These are phyloP conservation scores for Cryomyces antarcticus DNA, from an alignment of 495 filamentous ascomycete genomes.

Conservation along the genomic window DNA sequence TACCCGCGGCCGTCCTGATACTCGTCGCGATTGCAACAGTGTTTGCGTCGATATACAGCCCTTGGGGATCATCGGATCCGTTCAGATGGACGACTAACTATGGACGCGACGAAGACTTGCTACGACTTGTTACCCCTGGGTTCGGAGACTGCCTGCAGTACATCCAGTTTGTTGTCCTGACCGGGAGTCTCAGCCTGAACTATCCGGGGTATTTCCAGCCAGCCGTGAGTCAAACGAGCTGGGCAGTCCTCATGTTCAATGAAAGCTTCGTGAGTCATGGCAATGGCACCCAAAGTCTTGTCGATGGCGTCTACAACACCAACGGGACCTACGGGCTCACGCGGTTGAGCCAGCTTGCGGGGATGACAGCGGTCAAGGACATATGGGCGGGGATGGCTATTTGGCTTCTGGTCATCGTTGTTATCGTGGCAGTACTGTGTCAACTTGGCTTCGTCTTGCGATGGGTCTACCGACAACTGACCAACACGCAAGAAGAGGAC, in stretches of 20 bases:
- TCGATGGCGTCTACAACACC: constrained; percentile 67
- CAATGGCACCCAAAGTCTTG: constrained; percentile 37
- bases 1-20: constrained; percentile 59
- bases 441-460: constrained; percentile 58
- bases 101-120: constrained; percentile 76
- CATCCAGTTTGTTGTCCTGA: constrained; percentile 79
- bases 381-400: constrained; percentile 86
- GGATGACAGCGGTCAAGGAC: constrained; percentile 53
- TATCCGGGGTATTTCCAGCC: constrained; percentile 95
- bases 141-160: constrained; percentile 97
- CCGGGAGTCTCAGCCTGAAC: constrained; percentile 62
- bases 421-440: constrained; percentile 41
- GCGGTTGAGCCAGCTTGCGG: constrained; percentile 60
- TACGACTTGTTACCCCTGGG: constrained; percentile 83
- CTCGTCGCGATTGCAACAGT: constrained; percentile 65
- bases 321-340: constrained; percentile 61
- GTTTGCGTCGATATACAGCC: constrained; percentile 69
- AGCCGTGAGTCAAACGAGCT: constrained; percentile 63
- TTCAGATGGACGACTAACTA: constrained; percentile 95
- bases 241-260: constrained; percentile 87
- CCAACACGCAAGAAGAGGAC: constrained; percentile 62
- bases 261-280: constrained; percentile 60
- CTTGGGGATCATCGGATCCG: constrained; percentile 76
- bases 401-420: constrained; percentile 62
- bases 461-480: constrained; percentile 51